Conservation (phyloP, 2,329 filamentous ascomycete species). For the Helminthosporium solani region DNA sequence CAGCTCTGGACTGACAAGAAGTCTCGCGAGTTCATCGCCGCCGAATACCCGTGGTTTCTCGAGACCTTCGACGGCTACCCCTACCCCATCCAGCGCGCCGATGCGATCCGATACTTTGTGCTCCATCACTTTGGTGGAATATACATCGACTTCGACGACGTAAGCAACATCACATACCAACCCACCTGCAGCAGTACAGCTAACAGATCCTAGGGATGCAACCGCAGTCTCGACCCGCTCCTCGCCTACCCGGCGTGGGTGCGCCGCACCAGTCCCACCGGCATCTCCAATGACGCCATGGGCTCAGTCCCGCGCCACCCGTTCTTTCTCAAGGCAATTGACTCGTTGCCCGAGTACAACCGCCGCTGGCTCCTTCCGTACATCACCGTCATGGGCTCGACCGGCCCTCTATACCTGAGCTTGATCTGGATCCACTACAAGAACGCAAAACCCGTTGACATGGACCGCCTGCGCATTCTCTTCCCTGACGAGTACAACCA, state of each 20-base stretch:
- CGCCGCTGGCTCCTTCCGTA: constrained; percentile 69
- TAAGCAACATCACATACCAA: constrained; percentile 38
- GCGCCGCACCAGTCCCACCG: constrained; percentile 70
- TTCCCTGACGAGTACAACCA: constrained; percentile 71
- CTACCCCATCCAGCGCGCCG: constrained; percentile 75
- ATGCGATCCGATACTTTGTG: constrained; percentile 78
- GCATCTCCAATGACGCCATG: constrained; percentile 81
- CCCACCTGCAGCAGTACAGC: constrained; percentile 5
- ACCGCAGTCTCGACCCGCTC: constrained; percentile 66
- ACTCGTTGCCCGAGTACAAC: constrained; percentile 66
- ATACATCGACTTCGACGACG: constrained; percentile 77
- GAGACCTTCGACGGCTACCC: constrained; percentile 72
- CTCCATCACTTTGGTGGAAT: constrained; percentile 75
- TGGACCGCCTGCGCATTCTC: constrained; percentile 63
- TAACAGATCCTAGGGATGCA: constrained; percentile 58
- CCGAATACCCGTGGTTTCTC: constrained; percentile 76
- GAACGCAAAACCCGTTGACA: constrained; percentile 49
- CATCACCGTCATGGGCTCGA: constrained; percentile 77
- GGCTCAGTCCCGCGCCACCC: constrained; percentile 70
- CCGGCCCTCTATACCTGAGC: constrained; percentile 73
- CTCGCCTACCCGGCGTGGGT: constrained; percentile 70
- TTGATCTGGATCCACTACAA: constrained; percentile 76
- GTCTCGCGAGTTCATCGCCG: constrained; percentile 68
- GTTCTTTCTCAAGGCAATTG: constrained; percentile 70
- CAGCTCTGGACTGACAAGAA: constrained; percentile 75